Evolutionary conservation across 1,284 basidiomycete genomes (phyloP), one percentile per base, ranked within the genome.

Genomic region (Ganoderma meredithae): DNA sequence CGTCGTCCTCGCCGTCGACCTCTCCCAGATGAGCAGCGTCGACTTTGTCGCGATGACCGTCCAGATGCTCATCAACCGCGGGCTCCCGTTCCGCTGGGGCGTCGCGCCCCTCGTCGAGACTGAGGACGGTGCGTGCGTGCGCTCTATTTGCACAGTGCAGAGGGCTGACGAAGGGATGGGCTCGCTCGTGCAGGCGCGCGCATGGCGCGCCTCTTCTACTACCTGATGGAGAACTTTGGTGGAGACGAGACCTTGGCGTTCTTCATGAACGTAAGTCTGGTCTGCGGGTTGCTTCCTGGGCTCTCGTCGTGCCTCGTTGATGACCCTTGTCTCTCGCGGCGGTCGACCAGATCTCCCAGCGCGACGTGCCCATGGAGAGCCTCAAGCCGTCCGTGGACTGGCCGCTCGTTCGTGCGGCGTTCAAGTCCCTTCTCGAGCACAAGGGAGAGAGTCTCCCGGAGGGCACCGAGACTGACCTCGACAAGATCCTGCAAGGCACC

Each of bases 21-120:
- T 98, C 1, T 90, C 94, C 1, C 85, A 87, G 55, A 81, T 84
- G 0, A 80, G 82, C 6, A 87, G 85, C 44, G 72, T 96, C 2
- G 83, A 88, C 22, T 89, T 93, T 72, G 81, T 97, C 58, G 82
- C 84, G 1, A 85, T 84, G 0, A 81, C 91, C 0, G 83, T 96
- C 52, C 84, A 85, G 22, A 86, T 84, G 62, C 89, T 96, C 76
- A 89, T 98, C 62, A 81, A 87, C 43, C 85, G 94, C 55, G 86
- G 84, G 19, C 83, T 95, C 53, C 94, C 95, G 0, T 86, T 96
- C 71, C 84, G 93, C 41, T 95, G 95, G 77, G 96, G 96, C 19
- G 76, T 97, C 60, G 94, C 96, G 1, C 95, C 95, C 2, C 80
- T 90, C 39, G 79, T 88, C 0, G 86, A 89, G 69, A 87, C 83